Evolutionary conservation across 148 eudicot genomes (phyloP).

Genomic region (Bassia scoparia): DNA sequence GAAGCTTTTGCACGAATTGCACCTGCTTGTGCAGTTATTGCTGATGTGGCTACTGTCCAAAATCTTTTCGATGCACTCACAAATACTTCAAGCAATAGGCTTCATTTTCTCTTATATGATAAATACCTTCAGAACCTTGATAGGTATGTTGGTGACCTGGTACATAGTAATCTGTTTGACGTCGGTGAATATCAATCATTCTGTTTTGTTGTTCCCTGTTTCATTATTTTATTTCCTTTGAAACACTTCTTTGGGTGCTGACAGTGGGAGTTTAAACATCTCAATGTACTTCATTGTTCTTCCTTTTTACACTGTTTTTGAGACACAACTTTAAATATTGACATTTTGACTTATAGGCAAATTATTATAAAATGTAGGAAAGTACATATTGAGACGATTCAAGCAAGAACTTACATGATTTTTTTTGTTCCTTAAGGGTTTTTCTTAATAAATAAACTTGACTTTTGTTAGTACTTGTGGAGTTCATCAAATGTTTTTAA

Average conservation of each 20-base stretch:
- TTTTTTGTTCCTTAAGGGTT: too few species aligned
- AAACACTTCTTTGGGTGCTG: not conserved
- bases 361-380: too few species aligned
- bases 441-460: too few species aligned
- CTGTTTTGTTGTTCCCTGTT: not conserved
- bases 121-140: conserved; percentile 74
- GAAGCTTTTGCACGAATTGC: conserved; percentile 84
- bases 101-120: conserved; percentile 76
- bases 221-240: not conserved
- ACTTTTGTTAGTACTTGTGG: too few species aligned
- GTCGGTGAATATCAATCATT: not conserved
- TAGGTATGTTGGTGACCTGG: conserved; percentile 39
- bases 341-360: too few species aligned
- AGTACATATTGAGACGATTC: too few species aligned
- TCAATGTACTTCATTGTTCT: too few species aligned
- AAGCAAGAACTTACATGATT: too few species aligned
- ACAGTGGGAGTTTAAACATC: not conserved
- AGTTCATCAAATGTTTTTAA: too few species aligned
- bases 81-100: conserved; percentile 57
- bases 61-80: conserved; percentile 81
- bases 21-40: conserved; percentile 66
- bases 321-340: too few species aligned
- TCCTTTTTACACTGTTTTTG: too few species aligned
- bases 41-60: conserved; percentile 65
- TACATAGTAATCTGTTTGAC: conserved; percentile 14